phyloP scores from a whole-genome alignment of 78 protist genomes.

The Polysphondylium violaceum region DNA sequence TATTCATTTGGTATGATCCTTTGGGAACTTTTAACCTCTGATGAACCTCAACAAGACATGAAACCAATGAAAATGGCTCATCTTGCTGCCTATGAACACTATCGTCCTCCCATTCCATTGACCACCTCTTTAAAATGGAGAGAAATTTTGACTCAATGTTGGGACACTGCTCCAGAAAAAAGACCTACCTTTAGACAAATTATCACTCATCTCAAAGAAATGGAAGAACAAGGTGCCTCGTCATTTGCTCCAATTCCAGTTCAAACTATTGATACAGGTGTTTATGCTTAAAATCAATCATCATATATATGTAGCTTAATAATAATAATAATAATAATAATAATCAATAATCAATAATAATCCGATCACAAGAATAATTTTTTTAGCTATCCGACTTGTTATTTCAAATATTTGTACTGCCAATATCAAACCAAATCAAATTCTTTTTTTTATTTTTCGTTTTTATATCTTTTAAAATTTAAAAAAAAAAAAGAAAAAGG shows the following conservation, averaged over 20 bases:
- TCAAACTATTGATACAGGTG: conserved; percentile 48
- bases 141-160: conserved; percentile 55
- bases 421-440: too few species aligned
- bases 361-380: too few species aligned
- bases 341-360: neutral
- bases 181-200: conserved; percentile 77
- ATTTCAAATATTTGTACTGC: too few species aligned
- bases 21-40: conserved; percentile 68
- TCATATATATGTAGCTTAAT: neutral
- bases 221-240: conserved; percentile 44
- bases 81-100: conserved; percentile 52
- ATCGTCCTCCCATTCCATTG: conserved; percentile 71
- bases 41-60: conserved; percentile 81
- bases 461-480: too few species aligned
- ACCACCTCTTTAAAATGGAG: conserved; percentile 59
- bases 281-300: conserved; percentile 39
- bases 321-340: too few species aligned
- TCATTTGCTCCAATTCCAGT: conserved; percentile 61
- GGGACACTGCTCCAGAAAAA: conserved; percentile 63
- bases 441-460: too few species aligned
- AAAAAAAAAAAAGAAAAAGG: too few species aligned
- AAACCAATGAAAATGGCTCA: conserved; percentile 71
- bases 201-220: conserved; percentile 50
- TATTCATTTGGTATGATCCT: conserved; percentile 74
- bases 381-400: too few species aligned